Base-by-base conservation (phyloP, 2,329 filamentous ascomycete species). In the Penicillium sp. region DNA sequence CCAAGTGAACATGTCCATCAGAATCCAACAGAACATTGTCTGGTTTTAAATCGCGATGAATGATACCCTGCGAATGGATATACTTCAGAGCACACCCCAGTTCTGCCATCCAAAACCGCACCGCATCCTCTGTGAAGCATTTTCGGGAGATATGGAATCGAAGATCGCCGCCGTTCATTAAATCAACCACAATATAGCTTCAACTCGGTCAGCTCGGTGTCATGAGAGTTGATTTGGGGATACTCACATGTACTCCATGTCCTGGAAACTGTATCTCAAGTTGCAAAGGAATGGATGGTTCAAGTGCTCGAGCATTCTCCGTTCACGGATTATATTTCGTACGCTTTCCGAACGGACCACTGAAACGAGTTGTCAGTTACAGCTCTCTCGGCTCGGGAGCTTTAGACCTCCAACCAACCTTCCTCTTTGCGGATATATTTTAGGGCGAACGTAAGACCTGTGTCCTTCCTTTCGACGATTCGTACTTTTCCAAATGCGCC, bases 401-500 rank as follows among this genome's bases (percentile, higher is more conserved):
- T 9, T 22, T 35, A 17, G 8, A 31, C 28, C 35, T 37, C 45
- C 19, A 8, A 59, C 59, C 26, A 59, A 70, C 91, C 90, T 85
- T 97, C 93, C 88, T 97, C 93, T 84, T 97, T 97, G 64, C 92
- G 87, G 62, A 97, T 97, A 75, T 97, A 97, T 77, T 99, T 99
- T 62, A 99, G 82, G 42, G 94, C 94, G 75, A 99, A 99, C 3
- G 92, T 93, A 67, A 97, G 78, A 54, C 87, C 88, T 1, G 91
- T 96, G 72, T 99, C 94, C 77, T 97, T 97, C 65, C 92, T 86
- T 81, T 99, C 94, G 70, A 99, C 94, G 65, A 99, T 99, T 69
- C 94, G 89, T 59, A 99, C 94, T 78, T 99, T 99, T 69, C 94
- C 94, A 80, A 99, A 99, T 55, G 94, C 94, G 69, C 94, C 94